phyloP scores from a whole-genome alignment of 2,329 filamentous ascomycete species.

The Ilyonectria sp. region DNA sequence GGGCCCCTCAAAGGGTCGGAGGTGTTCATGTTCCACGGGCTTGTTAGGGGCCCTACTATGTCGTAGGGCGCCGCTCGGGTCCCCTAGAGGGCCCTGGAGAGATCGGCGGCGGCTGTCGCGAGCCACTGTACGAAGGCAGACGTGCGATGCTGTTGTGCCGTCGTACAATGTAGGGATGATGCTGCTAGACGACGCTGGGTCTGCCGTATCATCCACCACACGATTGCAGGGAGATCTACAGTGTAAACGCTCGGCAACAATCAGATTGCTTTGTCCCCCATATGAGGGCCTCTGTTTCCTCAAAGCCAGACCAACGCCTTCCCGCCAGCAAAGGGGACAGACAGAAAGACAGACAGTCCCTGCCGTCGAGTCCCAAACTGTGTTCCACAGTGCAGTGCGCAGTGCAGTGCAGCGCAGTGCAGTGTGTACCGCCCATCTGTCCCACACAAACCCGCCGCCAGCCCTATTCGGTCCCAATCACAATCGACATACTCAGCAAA shows the following conservation, averaged over 20 bases:
- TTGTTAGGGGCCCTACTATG: neutral
- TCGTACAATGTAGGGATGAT: neutral
- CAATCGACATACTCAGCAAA: constrained; percentile 15
- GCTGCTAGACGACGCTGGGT: neutral
- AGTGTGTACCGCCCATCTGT: constrained; percentile 20
- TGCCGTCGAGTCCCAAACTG: neutral
- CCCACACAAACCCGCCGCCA: constrained; percentile 42
- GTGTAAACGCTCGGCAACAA: neutral
- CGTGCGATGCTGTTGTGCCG: neutral
- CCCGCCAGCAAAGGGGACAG: no score
- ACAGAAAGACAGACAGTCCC: neutral
- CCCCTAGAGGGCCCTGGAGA: neutral
- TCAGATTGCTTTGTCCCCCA: neutral
- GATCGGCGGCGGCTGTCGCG: neutral
- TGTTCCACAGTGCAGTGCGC: constrained; percentile 2
- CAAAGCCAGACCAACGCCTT: neutral
- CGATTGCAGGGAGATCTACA: no score
- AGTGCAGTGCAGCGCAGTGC: neutral
- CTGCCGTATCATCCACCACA: no score
- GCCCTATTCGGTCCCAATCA: constrained; percentile 48
- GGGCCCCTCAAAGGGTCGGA: no score
- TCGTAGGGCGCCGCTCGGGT: neutral
- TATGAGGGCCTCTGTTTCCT: neutral
- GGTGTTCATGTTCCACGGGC: no score
- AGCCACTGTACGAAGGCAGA: neutral